These are phyloP conservation scores for Funneliformis mosseae DNA, from an alignment of 192 early-diverging fungal genomes.

Conservation along the genomic window DNA sequence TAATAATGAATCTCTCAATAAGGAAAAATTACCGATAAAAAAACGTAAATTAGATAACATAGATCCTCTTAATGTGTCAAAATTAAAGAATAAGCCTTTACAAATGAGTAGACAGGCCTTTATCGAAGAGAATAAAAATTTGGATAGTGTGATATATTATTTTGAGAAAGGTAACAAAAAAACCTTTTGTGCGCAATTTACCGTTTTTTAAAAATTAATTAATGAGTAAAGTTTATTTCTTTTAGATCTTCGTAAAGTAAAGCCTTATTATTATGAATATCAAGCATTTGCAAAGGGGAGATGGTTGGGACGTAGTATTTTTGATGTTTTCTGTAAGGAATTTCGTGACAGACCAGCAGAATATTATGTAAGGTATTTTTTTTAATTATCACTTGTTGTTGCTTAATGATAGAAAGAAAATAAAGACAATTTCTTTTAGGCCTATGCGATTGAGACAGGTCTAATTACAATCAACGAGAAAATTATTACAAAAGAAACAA, in stretches of 20 bases:
- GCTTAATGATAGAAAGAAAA: not conserved
- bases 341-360: conserved; percentile 79
- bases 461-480: conserved; percentile 81
- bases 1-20: not conserved
- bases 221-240: not conserved
- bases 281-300: conserved; percentile 86
- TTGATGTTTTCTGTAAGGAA: conserved; percentile 84
- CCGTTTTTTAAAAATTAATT: not conserved
- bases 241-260: conserved; percentile 75
- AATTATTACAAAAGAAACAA: conserved; percentile 54
- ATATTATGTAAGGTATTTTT: conserved; percentile 72
- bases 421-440: conserved; percentile 36
- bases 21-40: not conserved
- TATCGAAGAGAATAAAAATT: not conserved
- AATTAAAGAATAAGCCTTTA: not conserved
- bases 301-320: conserved; percentile 77
- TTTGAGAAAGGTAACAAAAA: not conserved
- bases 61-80: not conserved
- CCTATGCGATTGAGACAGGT: conserved; percentile 76
- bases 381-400: not conserved
- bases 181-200: not conserved
- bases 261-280: conserved; percentile 84
- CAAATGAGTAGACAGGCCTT: too few species aligned
- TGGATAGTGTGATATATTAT: not conserved
- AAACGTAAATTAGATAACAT: not conserved